Percentiles rank a stretch among this genome's conserved stretches.
These are phyloP conservation scores for Zychaea mexicana DNA, from an alignment of 371 early-diverging fungal species.

Conservation along the genomic window DNA sequence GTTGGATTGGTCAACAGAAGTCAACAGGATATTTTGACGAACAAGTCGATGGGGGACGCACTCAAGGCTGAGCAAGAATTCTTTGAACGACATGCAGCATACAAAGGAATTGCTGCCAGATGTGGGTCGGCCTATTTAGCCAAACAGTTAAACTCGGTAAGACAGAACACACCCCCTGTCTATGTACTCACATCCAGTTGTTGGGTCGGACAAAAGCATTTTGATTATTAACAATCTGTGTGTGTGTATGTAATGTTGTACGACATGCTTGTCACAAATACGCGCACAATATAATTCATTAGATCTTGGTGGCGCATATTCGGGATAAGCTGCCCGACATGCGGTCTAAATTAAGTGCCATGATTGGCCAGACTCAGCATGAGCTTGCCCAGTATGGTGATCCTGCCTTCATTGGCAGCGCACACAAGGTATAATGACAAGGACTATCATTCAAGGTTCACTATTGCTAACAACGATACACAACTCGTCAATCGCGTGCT, in stretches of 20 bases:
- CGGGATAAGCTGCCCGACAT: conserved; percentile 83
- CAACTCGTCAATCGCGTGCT: no score
- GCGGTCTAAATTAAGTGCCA: conserved; percentile 76
- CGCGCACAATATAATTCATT: background rate
- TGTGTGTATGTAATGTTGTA: background rate
- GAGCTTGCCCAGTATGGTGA: conserved; percentile 80
- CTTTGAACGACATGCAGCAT: conserved; percentile 82
- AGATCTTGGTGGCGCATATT: conserved; percentile 82
- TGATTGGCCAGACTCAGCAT: conserved; percentile 82
- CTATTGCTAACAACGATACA: no score
- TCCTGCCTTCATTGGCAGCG: conserved; percentile 48
- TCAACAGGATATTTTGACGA: conserved; percentile 85
- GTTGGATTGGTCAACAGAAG: conserved; percentile 91
- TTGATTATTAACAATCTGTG: background rate
- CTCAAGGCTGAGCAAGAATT: conserved; percentile 78
- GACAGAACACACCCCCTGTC: background rate
- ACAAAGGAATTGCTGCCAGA: conserved; percentile 76
- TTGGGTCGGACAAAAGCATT: background rate
- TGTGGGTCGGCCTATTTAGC: conserved; percentile 87
- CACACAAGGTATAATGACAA: conserved; percentile 13
- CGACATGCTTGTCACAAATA: background rate
- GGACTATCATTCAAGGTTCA: no score
- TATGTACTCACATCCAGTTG: background rate
- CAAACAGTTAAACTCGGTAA: conserved; percentile 75
- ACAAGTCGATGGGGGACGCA: conserved; percentile 79